Conservation (phyloP, 352 stramenopile genomes). For the Phytophthora cryptogea region DNA sequence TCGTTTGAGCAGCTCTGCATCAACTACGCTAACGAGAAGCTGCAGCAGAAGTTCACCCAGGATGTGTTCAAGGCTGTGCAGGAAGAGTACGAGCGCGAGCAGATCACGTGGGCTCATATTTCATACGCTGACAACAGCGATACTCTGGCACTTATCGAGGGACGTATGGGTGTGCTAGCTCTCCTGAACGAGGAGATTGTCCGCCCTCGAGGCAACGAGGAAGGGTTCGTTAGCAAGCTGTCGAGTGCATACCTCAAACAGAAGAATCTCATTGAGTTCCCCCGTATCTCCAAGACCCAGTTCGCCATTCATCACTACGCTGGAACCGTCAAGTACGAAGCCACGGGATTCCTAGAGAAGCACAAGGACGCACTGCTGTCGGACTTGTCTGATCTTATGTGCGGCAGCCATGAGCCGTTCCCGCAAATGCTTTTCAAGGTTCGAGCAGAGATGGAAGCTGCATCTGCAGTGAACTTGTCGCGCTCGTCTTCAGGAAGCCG, state of each 20-base stretch:
- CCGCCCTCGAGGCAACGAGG: constrained; percentile 70
- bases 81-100: constrained; percentile 65
- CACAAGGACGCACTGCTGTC: constrained; percentile 94
- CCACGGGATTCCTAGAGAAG: constrained; percentile 93
- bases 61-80: constrained; percentile 71
- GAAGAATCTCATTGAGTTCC: constrained; percentile 71
- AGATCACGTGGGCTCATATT: constrained; percentile 84
- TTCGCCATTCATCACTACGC: constrained; percentile 96
- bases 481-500: constrained; percentile 31
- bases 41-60: constrained; percentile 89
- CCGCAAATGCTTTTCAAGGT: constrained; percentile 63
- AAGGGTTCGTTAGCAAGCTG: constrained; percentile 70
- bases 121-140: constrained; percentile 82
- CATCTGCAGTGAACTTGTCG: constrained; percentile 24
- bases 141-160: constrained; percentile 77
- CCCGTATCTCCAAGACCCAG: constrained; percentile 69
- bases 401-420: constrained; percentile 50
- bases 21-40: constrained; percentile 96
- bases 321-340: constrained; percentile 91
- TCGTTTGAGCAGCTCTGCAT: constrained; percentile 96
- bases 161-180: constrained; percentile 72
- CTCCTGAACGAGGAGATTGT: constrained; percentile 90
- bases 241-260: constrained; percentile 49
- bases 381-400: constrained; percentile 88
- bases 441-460: constrained; percentile 39